These are phyloP conservation scores for Macroventuria anomochaeta DNA, from an alignment of 2,329 filamentous ascomycete genomes.

Conservation along the genomic window DNA sequence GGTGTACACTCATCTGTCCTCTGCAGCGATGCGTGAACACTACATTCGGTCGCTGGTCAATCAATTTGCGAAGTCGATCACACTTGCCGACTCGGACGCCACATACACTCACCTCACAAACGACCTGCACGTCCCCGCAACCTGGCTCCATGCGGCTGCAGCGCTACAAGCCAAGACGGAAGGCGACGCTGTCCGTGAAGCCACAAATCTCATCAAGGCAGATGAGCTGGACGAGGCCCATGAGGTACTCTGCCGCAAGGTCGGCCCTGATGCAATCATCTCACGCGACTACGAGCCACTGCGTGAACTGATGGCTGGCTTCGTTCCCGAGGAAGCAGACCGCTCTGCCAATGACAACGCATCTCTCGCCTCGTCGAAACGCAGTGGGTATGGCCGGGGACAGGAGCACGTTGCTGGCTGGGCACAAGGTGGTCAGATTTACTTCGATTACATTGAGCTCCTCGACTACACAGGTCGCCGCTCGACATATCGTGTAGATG, in stretches of 20 bases:
- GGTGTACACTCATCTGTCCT: conserved; percentile 77
- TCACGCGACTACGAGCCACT: conserved; percentile 78
- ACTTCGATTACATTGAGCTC: conserved; percentile 67
- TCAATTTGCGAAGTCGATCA: conserved; percentile 69
- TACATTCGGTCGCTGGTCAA: conserved; percentile 70
- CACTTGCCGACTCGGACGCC: conserved; percentile 61
- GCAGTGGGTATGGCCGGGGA: conserved; percentile 4
- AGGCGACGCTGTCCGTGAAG: conserved; percentile 65
- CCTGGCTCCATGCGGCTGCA: conserved; percentile 88
- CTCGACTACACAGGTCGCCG: conserved; percentile 47
- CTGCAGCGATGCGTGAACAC: conserved; percentile 68
- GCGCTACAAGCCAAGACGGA: conserved; percentile 80
- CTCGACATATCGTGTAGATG: conserved; percentile 39
- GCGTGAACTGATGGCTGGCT: conserved; percentile 72
- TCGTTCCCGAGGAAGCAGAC: conserved; percentile 60
- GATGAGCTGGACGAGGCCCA: conserved; percentile 82
- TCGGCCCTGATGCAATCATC: conserved; percentile 83
- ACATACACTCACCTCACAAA: conserved; percentile 66
- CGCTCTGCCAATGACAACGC: conserved; percentile 21
- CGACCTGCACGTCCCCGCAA: conserved; percentile 72
- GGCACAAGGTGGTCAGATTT: conserved; percentile 81
- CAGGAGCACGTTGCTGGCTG: conserved; percentile 68
- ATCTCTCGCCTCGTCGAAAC: conserved; percentile 16
- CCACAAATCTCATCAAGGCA: conserved; percentile 76
- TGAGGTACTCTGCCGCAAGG: conserved; percentile 76